phyloP scores from a whole-genome alignment of 352 stramenopile genomes.

The Pythium brassicae region DNA sequence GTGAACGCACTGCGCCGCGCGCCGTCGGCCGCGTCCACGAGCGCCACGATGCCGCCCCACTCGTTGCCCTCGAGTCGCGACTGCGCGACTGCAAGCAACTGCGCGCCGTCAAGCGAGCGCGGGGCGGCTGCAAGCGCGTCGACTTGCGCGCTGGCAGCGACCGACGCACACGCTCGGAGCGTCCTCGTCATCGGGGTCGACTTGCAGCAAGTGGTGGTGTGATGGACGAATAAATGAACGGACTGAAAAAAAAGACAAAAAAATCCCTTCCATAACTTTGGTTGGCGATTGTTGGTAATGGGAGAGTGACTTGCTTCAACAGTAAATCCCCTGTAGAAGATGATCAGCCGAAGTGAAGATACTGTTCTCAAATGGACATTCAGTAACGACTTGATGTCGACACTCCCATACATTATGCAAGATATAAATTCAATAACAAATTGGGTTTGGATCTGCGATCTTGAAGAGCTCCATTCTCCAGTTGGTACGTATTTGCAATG shows the following conservation, averaged over 20 bases:
- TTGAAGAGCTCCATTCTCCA: no score
- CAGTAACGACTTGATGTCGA: no score
- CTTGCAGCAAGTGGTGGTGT: background rate
- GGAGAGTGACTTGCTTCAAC: no score
- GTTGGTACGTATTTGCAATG: no score
- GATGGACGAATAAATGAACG: background rate
- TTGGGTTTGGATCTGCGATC: no score
- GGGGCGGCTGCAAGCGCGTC: conserved; percentile 32
- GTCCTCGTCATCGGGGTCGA: background rate
- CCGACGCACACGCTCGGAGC: conserved; percentile 14
- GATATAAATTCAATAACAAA: no score
- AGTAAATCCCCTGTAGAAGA: no score
- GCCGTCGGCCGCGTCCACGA: conserved; percentile 38
- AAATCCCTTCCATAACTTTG: no score
- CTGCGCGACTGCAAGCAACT: conserved; percentile 56
- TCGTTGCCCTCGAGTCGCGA: conserved; percentile 75
- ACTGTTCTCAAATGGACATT: no score
- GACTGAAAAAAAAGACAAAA: background rate
- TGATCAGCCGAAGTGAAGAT: no score
- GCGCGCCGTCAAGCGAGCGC: conserved; percentile 13
- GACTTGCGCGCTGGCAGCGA: conserved; percentile 31
- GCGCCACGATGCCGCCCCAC: conserved; percentile 55
- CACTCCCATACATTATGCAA: no score
- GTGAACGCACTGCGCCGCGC: conserved; percentile 41
- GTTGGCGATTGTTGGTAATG: no score